Base-by-base conservation (phyloP, 1,139 yeast genomes). In the Blastobotrys capitulatus region DNA sequence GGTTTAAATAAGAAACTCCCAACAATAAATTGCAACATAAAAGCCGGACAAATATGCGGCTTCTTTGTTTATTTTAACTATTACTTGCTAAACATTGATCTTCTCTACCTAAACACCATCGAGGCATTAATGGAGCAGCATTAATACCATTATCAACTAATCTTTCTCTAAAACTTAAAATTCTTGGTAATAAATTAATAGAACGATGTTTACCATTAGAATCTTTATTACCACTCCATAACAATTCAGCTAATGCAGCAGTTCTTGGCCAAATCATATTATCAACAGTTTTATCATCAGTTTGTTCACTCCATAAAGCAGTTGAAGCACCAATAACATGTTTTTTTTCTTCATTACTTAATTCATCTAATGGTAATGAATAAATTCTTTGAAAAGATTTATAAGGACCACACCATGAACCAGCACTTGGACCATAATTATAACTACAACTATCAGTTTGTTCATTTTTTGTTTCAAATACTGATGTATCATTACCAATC, bases 401-500 rank as follows among this genome's bases (percentile, higher is more conserved):
- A 61, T 74, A 75, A 1, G 78, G 78, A 22, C 69, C 74, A 60
- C 79, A 75, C 76, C 77, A 76, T 15, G 75, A 69, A 2, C 77
- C 78, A 13, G 72, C 76, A 42, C 49, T 48, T 6, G 64, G 63
- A 16, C 69, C 70, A 26, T 58, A 55, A 57, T 72, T 71, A 59
- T 69, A 70, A 9, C 50, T 57, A 6, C 57, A 53, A 6, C 38
- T 49, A 37, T 52, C 45, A 1, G 58, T 58, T 46, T 69, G 69
- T n/a, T 65, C 59, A 18, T 44, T 37, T 44, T 57, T 51, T 8
- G 42, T 47, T 25, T 52, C 60, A 37, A 59, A 48, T 54, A 70
- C 70, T 19, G 71, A 51, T 1, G 68, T 66, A 52, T 74, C 75
- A 54, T 73, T 71, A 18, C 76, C 63, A 2, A 71, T 60, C 66